A percentile compares a stretch with the other conserved stretches of the same genome.
Conservation (phyloP, 768 basidiomycete species). For the Paxillus rubicundulus region DNA sequence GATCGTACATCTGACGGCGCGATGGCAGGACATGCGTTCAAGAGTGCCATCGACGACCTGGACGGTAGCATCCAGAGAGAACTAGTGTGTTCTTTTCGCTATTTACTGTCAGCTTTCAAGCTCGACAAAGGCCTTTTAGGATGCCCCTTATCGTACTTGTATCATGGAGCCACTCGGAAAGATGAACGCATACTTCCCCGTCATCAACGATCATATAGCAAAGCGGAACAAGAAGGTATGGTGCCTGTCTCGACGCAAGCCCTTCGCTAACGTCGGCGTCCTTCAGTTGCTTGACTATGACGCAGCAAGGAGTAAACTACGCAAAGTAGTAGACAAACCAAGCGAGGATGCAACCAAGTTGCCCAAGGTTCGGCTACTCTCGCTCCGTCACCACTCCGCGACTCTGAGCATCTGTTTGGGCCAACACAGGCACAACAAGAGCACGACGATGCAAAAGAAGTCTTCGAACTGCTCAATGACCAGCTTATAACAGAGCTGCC, state of each 20-base stretch:
- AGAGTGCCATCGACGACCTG: conserved; percentile 89
- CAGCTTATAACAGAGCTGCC: conserved; percentile 91
- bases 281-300: conserved; percentile 91
- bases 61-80: conserved; percentile 83
- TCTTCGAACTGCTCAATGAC: conserved; percentile 90
- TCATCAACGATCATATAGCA: conserved; percentile 88
- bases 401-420: background rate
- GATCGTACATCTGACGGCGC: conserved; percentile 87
- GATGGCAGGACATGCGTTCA: conserved; percentile 97
- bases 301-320: conserved; percentile 82
- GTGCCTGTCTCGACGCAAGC: background rate
- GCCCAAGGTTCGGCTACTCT: conserved; percentile 54
- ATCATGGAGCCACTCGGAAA: conserved; percentile 95
- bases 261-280: background rate
- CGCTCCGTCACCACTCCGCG: background rate
- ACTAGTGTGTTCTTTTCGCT: conserved; percentile 54
- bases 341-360: conserved; percentile 91
- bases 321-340: conserved; percentile 89
- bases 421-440: conserved; percentile 81
- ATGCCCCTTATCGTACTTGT: conserved; percentile 90
- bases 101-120: background rate
- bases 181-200: conserved; percentile 93
- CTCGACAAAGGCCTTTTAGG: conserved; percentile 45
- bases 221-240: conserved; percentile 96
- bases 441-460: conserved; percentile 90